A percentile compares a stretch with the other conserved stretches of the same genome.
Conservation (phyloP, 1,284 basidiomycete species). For the Ceratobasidium sp. region DNA sequence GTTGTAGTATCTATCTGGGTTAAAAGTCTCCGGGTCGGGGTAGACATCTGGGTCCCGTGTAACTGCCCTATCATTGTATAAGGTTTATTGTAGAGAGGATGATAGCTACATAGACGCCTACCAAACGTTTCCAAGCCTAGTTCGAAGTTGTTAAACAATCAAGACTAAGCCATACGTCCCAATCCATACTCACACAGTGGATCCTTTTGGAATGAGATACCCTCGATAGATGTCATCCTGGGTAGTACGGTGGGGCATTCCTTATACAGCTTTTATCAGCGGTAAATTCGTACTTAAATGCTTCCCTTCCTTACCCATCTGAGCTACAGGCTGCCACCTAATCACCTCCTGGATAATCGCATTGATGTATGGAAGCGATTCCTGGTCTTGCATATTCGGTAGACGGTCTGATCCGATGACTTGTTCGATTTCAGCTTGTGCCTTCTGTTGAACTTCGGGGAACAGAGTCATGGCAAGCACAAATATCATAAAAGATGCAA, state of each 20-base stretch:
- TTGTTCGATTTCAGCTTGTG: slow-evolving; percentile 54
- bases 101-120: too few species aligned
- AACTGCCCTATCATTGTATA: slow-evolving; percentile 30
- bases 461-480: slow-evolving; percentile 52
- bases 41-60: slow-evolving; percentile 40
- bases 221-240: slow-evolving; percentile 41
- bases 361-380: slow-evolving; percentile 56
- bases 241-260: slow-evolving; percentile 39
- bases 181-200: slow-evolving; percentile 29
- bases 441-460: slow-evolving; percentile 52
- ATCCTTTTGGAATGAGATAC: slow-evolving; percentile 44
- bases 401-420: slow-evolving; percentile 54
- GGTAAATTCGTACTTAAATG: neutral
- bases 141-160: neutral
- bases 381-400: slow-evolving; percentile 55
- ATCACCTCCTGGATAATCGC: slow-evolving; percentile 56
- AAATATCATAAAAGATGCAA: slow-evolving; percentile 51
- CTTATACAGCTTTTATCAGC: slow-evolving; percentile 9
- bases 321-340: slow-evolving; percentile 55
- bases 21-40: slow-evolving; percentile 45
- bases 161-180: neutral
- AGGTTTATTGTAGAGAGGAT: too few species aligned
- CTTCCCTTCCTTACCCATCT: slow-evolving; percentile 49
- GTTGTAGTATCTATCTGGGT: slow-evolving; percentile 44
- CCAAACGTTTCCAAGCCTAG: slow-evolving; percentile 46